Base-by-base conservation (phyloP, 2,329 filamentous ascomycete genomes). In the Dactylellina leptospora region DNA sequence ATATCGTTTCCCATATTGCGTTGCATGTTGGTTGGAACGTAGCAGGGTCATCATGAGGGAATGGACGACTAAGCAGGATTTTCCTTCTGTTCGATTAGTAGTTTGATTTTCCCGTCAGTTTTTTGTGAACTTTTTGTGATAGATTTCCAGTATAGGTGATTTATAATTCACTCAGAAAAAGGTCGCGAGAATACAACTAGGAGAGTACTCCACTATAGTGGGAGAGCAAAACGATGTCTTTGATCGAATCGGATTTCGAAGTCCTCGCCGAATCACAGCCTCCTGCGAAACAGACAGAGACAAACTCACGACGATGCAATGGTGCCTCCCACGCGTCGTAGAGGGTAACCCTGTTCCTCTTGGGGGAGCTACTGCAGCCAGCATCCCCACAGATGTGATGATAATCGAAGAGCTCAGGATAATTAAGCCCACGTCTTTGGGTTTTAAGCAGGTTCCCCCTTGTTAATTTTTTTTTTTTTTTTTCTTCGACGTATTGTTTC, bases 401-500 rank as follows among this genome's bases (percentile, higher is more conserved):
- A 58, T 66, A 55, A 50, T 68, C 54, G 68, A 64, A 72, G 68
- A 72, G 68, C 68, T 72, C 68, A 64, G 68, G 68, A 72, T 72
- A 72, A 72, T 72, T 72, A 60, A 63, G 68, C 59, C 68, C 59
- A 72, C 68, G 47, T 45, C 53, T 58, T 72, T 55, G 68, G 68
- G 47, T 58, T 56, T 33, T 23, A 51, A 61, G 56, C 56, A 62
- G 59, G 59, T 63, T 53, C 45, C 45, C 62, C 62, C 45, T 59
- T 60, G 54, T 16, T n/a, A n/a, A n/a, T n/a, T n/a, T 40, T 59
- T 44, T 42, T n/a, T 47, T 20, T 59, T 27, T 50, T 28, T 6
- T 25, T 60, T 36, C 4, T 40, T 40, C 5, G 5, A 11, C 36
- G 18, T n/a, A 27, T 47, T 58, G 54, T 59, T 53, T 59, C 27